A percentile compares a stretch with the other conserved stretches of the same genome.
phyloP scores from a whole-genome alignment of 2,329 filamentous ascomycete species.

The Rhynchosporium secalis region DNA sequence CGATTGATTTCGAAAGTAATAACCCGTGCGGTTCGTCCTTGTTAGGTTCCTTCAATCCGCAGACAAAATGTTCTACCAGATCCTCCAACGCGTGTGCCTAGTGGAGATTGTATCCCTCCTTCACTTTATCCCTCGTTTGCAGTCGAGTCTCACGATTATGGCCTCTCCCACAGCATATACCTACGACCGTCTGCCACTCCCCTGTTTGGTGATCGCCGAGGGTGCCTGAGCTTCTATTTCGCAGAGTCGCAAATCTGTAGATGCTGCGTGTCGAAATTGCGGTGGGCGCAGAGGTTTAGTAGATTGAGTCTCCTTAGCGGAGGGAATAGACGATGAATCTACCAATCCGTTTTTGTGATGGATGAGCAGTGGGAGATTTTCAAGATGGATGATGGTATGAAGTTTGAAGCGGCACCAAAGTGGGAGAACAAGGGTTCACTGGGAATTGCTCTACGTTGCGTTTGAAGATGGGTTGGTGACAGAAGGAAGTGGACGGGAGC shows the following conservation, averaged over 20 bases:
- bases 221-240: not conserved
- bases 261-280: not conserved
- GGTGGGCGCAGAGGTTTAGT: not conserved
- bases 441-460: slow-evolving; percentile 8
- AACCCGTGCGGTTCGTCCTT: not conserved
- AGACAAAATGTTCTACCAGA: not conserved
- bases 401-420: slow-evolving; percentile 13
- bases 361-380: not conserved
- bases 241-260: not conserved
- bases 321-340: not conserved
- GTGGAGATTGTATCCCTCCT: slow-evolving; percentile 22
- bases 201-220: slow-evolving; percentile 10
- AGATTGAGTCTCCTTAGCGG: slow-evolving; percentile 1
- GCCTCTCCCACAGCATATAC: slow-evolving; percentile 38
- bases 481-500: slow-evolving; percentile 9
- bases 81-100: slow-evolving; percentile 16
- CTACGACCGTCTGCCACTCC: slow-evolving; percentile 34
- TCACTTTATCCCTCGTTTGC: slow-evolving; percentile 22
- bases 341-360: not conserved
- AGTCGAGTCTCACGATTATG: slow-evolving; percentile 29
- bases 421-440: slow-evolving; percentile 11
- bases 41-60: not conserved
- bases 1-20: not conserved
- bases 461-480: slow-evolving; percentile 14
- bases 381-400: not conserved